Evolutionary conservation across 805 yeast species (phyloP).

Genomic region (Kluyveromyces dobzhanskii): DNA sequence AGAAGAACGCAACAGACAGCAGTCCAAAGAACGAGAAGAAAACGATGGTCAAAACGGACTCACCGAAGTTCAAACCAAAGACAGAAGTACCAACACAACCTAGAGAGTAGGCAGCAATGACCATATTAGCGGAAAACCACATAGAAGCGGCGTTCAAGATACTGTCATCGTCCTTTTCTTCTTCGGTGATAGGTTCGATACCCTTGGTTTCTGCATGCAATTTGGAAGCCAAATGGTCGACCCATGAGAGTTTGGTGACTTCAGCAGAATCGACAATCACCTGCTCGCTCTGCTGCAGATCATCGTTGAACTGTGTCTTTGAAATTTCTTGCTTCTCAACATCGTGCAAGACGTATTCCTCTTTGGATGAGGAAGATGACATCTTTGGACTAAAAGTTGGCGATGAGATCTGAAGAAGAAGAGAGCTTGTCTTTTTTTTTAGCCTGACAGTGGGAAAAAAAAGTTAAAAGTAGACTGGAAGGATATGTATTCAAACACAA

Average conservation of each 20-base stretch:
- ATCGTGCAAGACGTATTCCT: slow-evolving; percentile 10
- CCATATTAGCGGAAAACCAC: slow-evolving; percentile 91
- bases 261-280: slow-evolving; percentile 9
- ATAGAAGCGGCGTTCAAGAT: slow-evolving; percentile 66
- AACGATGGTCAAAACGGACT: slow-evolving; percentile 54
- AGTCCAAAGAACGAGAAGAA: slow-evolving; percentile 71
- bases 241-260: slow-evolving; percentile 13
- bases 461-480: no score
- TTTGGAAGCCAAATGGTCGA: slow-evolving; percentile 19
- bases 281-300: slow-evolving; percentile 6
- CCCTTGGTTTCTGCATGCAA: slow-evolving; percentile 57
- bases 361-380: slow-evolving; percentile 4
- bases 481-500: no score
- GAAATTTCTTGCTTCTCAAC: slow-evolving; percentile 7
- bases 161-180: slow-evolving; percentile 63
- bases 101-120: slow-evolving; percentile 70
- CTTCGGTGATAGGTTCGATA: slow-evolving; percentile 72
- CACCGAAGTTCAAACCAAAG: slow-evolving; percentile 67
- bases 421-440: not conserved
- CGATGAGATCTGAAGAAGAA: no score
- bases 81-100: slow-evolving; percentile 65
- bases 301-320: slow-evolving; percentile 7
- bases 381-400: no score
- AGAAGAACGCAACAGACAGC: slow-evolving; percentile 72
- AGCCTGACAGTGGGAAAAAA: not conserved